Base-by-base conservation (phyloP, 1,284 basidiomycete genomes). In the Heterobasidion occidentale region DNA sequence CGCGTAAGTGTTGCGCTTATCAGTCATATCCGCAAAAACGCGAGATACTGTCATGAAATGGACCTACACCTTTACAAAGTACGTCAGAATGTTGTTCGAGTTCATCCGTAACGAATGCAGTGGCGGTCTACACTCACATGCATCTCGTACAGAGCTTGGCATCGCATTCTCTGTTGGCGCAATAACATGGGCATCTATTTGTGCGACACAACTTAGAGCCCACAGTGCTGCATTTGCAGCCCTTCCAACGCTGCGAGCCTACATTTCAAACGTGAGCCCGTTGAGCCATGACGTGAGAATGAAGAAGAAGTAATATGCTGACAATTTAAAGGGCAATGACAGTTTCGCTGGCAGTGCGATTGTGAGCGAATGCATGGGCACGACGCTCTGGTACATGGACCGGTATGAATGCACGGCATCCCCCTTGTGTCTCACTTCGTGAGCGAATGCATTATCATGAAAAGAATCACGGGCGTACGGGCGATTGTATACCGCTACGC, bases 151-250 rank as follows among this genome's bases (percentile, higher is more conserved):
- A 81, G 1, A 77, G 33, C 36, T 77, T 75, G 1, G 78, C 77
- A 57, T 80, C 79, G 60, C 81, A 83, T 59, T 82, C 80, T 17
- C 78, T 67, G 4, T 64, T 62, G 1, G 68, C 70, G 3, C 58
- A 53, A 51, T 66, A 70, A 61, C 82, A 84, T 0, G 75, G 71
- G 60, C 81, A 84, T 48, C 19, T 6, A 9, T 50, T 54, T 36
- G 51, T 51, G 9, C 36, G 20, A 20, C 55, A 56, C 5, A 1
- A 51, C 8, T 27, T 47, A 35, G 3, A n/a, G 14, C 4, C 11
- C 17, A 52, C 52, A 68, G 27, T 70, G 1, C 62, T 60, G 61
- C 77, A 80, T 33, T 61, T 59, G 59, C 78, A 81, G 1, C 80
- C 79, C n/a, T 59, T 60, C 71, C 71, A 77, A 14, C 74, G 70